Evolutionary conservation across 257 asterid genomes (phyloP).

Genomic region (Cynanchum wilfordii): DNA sequence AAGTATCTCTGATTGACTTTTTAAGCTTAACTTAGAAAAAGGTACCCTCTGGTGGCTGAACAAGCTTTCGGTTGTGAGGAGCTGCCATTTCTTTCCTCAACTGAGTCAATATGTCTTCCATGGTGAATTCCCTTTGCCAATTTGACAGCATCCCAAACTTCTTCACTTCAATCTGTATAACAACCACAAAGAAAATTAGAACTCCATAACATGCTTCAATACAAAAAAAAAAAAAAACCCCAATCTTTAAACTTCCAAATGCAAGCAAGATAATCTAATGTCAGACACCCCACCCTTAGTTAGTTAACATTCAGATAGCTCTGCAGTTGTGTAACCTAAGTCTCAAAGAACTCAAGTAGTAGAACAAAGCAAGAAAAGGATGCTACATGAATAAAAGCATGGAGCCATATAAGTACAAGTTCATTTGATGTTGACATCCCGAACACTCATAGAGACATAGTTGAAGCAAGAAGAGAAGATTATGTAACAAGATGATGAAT

Average conservation of each 20-base stretch:
- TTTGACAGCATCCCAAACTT: conserved; percentile 26
- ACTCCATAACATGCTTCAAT: neutral
- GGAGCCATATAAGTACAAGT: too few species aligned
- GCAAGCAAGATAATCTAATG: too few species aligned
- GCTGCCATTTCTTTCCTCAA: conserved; percentile 35
- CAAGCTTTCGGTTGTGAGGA: conserved; percentile 31
- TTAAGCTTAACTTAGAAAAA: conserved; percentile 13
- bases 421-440: neutral
- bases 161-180: conserved; percentile 25
- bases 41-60: conserved; percentile 34
- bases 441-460: neutral
- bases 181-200: neutral
- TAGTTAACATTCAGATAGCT: neutral
- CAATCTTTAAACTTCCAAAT: neutral
- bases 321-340: neutral
- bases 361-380: neutral
- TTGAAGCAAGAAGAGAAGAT: neutral
- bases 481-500: neutral
- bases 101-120: conserved; percentile 32
- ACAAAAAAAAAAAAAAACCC: neutral
- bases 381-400: neutral
- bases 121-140: conserved; percentile 33
- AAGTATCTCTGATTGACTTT: neutral
- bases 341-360: too few species aligned
- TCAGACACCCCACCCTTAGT: too few species aligned